Evolutionary conservation across 768 basidiomycete species (phyloP), one percentile per base, ranked within the genome.

Genomic region (Serpula lacrymans): DNA sequence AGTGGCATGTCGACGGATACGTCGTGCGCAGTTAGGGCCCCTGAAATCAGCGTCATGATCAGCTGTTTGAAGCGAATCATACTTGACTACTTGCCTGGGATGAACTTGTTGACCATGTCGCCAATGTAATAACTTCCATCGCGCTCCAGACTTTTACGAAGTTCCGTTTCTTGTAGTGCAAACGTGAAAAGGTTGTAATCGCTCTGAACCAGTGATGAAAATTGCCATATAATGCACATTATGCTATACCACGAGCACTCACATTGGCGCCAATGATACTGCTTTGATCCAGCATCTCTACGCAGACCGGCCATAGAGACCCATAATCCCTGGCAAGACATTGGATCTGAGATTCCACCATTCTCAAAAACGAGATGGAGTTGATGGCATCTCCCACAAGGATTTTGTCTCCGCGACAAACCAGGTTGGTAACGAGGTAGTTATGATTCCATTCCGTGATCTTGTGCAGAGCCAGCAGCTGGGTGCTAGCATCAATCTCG

Each of bases 371-470:
- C 3, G 89, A 83, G 13, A 94, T 71, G 0, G 90, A 91, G 55
- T 77, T 80, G 20, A 94, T 75, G 6, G 82, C 80, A 53, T 96
- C 93, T 25, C 87, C 88, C n/a, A 81, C 73, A 13, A 87, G 62
- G 18, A 95, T 57, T 33, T 62, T 65, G 44, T 80, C 62, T 2
- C 67, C 72, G 34, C 71, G 72, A 3, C 77, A 64, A 0, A 74
- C 77, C 16, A 96, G 62, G 41, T 77, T 80, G 4, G 76, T 79
- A 21, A 93, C 78, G 42, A 87, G 46, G 62, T 93, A 92, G 41
- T 88, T 91, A 55, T 90, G 87, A 48, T 85, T 81, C 84, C 89
- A 93, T 27, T 75, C 68, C 0, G 75, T 58, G 6, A 78, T 50
- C 22, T 68, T 65, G 27, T 67, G 52, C 11, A 87, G 57, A 5